These are phyloP conservation scores for Corylus heterophylla DNA, from an alignment of 306 rosid species.

Conservation along the genomic window DNA sequence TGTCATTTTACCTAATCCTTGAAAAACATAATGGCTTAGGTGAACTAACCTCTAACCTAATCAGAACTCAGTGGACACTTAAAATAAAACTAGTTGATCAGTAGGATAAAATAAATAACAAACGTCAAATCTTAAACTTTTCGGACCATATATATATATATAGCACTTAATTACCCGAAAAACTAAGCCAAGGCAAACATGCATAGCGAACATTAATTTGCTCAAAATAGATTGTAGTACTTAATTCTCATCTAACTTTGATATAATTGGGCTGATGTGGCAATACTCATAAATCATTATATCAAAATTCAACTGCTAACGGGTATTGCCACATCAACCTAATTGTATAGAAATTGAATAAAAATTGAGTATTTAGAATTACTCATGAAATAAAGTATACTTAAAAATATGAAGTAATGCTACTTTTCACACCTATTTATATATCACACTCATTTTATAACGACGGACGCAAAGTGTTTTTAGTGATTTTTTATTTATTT, in stretches of 20 bases:
- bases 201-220: neutral
- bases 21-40: conserved; percentile 38
- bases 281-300: too few relatives aligned
- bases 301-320: too few relatives aligned
- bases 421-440: too few relatives aligned
- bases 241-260: too few relatives aligned
- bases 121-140: neutral
- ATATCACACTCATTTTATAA: too few relatives aligned
- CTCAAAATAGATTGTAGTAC: neutral
- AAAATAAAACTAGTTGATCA: neutral
- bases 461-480: too few relatives aligned
- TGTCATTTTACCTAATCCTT: conserved; percentile 38
- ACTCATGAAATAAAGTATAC: neutral
- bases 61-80: conserved; percentile 17
- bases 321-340: too few relatives aligned
- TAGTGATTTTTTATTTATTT: too few relatives aligned
- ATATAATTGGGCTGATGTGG: too few relatives aligned
- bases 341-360: too few relatives aligned
- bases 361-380: too few relatives aligned
- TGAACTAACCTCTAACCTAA: conserved; percentile 39
- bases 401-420: neutral
- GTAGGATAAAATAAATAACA: neutral
- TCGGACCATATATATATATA: neutral
- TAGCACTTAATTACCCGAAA: neutral
- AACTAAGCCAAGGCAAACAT: neutral